Conservation (phyloP, 2,329 filamentous ascomycete species). For the Zalaria sp. region DNA sequence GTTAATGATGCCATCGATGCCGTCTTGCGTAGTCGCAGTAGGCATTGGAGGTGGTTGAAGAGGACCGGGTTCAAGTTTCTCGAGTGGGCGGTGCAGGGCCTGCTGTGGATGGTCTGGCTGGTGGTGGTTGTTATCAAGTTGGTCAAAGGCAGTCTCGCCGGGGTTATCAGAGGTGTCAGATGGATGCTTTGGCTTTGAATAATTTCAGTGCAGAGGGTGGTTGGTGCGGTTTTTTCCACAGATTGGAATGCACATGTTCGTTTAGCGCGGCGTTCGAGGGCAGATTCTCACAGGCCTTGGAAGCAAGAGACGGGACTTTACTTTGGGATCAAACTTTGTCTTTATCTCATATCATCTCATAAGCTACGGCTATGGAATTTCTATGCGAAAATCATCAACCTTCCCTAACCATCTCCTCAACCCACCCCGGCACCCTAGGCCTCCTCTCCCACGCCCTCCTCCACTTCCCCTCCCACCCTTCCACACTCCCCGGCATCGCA, state of each 20-base stretch:
- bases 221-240: too few species aligned
- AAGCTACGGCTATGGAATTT: too few species aligned
- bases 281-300: too few species aligned
- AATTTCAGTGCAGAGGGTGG: too few species aligned
- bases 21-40: conserved; percentile 56
- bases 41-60: conserved; percentile 61
- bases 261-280: too few species aligned
- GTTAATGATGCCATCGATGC: conserved; percentile 61
- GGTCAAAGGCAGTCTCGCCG: conserved; percentile 32
- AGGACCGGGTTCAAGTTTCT: conserved; percentile 66
- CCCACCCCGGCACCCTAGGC: conserved; percentile 14
- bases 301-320: too few species aligned
- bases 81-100: conserved; percentile 75
- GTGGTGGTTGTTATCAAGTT: conserved; percentile 64
- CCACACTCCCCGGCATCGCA: conserved; percentile 46
- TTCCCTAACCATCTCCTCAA: conserved; percentile 8
- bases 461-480: conserved; percentile 39
- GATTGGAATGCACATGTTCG: too few species aligned
- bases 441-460: conserved; percentile 31
- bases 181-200: too few species aligned
- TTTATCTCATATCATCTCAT: too few species aligned
- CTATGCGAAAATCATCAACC: too few species aligned
- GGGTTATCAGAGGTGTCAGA: too few species aligned
- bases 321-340: too few species aligned
- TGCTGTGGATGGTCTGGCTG: conserved; percentile 93